Evolutionary conservation across 2,329 filamentous ascomycete species (phyloP).

Genomic region (Fusarium floridanum): DNA sequence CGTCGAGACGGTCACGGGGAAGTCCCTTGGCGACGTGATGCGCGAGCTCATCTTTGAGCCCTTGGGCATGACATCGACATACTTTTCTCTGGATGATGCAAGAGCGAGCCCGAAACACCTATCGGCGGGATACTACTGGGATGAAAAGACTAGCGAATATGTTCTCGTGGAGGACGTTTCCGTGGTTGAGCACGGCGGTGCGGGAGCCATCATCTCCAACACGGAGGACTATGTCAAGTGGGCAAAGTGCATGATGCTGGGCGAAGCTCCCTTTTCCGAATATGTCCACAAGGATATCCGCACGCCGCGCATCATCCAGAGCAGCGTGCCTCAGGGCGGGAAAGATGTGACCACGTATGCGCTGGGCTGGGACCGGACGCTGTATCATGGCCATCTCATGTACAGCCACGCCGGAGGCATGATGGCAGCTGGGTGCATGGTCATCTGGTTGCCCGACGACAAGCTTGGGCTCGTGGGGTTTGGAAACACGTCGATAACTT

Average conservation of each 20-base stretch:
- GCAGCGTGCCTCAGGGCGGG: neutral
- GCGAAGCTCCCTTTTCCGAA: constrained; percentile 40
- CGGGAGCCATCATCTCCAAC: constrained; percentile 59
- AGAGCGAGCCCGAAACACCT: constrained; percentile 46
- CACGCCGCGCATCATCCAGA: constrained; percentile 50
- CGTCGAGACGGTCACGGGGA: constrained; percentile 57
- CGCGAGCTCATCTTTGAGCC: constrained; percentile 58
- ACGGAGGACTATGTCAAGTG: constrained; percentile 66
- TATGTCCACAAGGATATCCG: constrained; percentile 48
- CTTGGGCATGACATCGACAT: constrained; percentile 61
- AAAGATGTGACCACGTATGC: constrained; percentile 46
- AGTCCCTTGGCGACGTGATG: constrained; percentile 56
- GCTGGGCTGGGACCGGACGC: constrained; percentile 47
- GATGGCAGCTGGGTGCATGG: constrained; percentile 44
- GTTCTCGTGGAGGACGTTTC: constrained; percentile 37
- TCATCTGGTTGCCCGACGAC: constrained; percentile 51
- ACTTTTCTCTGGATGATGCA: constrained; percentile 48
- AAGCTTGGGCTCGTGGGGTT: constrained; percentile 51
- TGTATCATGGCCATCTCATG: constrained; percentile 44
- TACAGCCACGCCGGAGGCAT: constrained; percentile 50
- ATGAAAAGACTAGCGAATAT: constrained; percentile 43
- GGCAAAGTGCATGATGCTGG: constrained; percentile 61
- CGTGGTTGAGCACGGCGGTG: constrained; percentile 52
- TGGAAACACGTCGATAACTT: constrained; percentile 58
- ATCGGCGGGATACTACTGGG: constrained; percentile 59